Evolutionary conservation across 228 moss, liverwort and hornwort genomes (phyloP).

Genomic region (Sphagnum magellanicum): DNA sequence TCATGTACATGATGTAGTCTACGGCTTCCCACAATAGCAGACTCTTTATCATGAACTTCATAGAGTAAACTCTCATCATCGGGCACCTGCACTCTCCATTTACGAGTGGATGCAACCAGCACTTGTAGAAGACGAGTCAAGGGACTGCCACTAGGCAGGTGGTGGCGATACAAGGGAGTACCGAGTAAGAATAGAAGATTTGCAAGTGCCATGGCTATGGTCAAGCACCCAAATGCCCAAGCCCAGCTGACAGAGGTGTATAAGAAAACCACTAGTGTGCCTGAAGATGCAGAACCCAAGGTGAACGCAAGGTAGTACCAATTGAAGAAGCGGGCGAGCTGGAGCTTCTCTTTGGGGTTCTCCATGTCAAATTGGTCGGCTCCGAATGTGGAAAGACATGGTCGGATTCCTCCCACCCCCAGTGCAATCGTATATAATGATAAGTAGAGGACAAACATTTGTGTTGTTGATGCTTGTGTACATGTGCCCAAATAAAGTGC

Average conservation of each 20-base stretch:
- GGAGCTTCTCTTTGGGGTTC: slow-evolving; percentile 9
- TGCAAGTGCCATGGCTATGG: slow-evolving; percentile 28
- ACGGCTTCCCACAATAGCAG: slow-evolving; percentile 19
- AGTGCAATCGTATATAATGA: slow-evolving; percentile 10
- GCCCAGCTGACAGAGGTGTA: slow-evolving; percentile 28
- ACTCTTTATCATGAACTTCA: slow-evolving; percentile 22
- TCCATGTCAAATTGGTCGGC: slow-evolving; percentile 20
- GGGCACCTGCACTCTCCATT: slow-evolving; percentile 15
- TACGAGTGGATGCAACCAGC: slow-evolving; percentile 12
- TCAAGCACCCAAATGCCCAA: slow-evolving; percentile 34
- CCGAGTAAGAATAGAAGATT: slow-evolving; percentile 24
- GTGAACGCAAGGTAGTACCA: slow-evolving; percentile 52
- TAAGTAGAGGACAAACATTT: slow-evolving; percentile 5
- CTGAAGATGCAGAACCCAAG: slow-evolving; percentile 23
- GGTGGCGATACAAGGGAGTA: slow-evolving; percentile 25
- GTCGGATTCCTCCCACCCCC: slow-evolving; percentile 15
- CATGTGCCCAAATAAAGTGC: not conserved
- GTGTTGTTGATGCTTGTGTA: not conserved
- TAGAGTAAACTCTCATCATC: slow-evolving; percentile 9
- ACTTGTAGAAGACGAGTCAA: slow-evolving; percentile 31
- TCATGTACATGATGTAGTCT: slow-evolving; percentile 15
- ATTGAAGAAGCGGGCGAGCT: slow-evolving; percentile 17
- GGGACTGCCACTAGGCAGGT: slow-evolving; percentile 35
- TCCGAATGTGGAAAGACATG: slow-evolving; percentile 17
- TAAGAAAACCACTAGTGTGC: slow-evolving; percentile 25